phyloP scores from a whole-genome alignment of 2,329 filamentous ascomycete genomes.

The Diplodia sapinea region DNA sequence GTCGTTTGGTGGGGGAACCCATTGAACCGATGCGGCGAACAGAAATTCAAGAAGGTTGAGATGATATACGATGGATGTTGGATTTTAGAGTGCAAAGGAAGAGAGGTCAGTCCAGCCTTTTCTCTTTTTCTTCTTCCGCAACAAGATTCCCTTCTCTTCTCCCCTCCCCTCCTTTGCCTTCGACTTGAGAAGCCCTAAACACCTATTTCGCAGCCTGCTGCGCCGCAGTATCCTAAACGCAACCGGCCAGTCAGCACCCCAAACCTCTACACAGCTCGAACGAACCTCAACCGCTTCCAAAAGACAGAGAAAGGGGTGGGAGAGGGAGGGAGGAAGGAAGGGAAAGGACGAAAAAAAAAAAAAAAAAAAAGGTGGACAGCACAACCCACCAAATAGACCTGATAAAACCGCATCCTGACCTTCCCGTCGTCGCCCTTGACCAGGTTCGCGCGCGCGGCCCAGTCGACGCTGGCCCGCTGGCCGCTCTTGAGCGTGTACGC shows the following conservation, averaged over 20 bases:
- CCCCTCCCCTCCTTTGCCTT: neutral
- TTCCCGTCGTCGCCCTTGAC: slow-evolving; percentile 53
- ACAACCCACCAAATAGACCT: slow-evolving; percentile 59
- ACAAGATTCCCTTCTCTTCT: no score
- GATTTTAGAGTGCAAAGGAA: neutral
- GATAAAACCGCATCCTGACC: slow-evolving; percentile 61
- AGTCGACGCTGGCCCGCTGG: slow-evolving; percentile 54
- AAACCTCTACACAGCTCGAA: no score
- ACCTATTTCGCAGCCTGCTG: slow-evolving; percentile 22
- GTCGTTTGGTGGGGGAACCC: no score
- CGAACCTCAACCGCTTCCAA: neutral
- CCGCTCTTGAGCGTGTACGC: slow-evolving; percentile 59
- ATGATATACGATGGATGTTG: neutral
- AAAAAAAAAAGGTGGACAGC: neutral
- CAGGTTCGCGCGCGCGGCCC: slow-evolving; percentile 62
- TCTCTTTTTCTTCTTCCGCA: neutral
- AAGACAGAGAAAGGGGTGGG: neutral
- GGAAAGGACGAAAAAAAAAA: neutral
- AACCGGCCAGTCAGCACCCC: neutral
- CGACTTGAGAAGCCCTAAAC: neutral
- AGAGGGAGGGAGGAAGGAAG: no score
- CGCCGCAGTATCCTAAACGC: slow-evolving; percentile 19
- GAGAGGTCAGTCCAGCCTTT: neutral
- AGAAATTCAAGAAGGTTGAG: neutral
- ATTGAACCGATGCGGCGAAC: no score